Evolutionary conservation across 2,329 filamentous ascomycete genomes (phyloP).

Genomic region (Pseudocercospora musae): DNA sequence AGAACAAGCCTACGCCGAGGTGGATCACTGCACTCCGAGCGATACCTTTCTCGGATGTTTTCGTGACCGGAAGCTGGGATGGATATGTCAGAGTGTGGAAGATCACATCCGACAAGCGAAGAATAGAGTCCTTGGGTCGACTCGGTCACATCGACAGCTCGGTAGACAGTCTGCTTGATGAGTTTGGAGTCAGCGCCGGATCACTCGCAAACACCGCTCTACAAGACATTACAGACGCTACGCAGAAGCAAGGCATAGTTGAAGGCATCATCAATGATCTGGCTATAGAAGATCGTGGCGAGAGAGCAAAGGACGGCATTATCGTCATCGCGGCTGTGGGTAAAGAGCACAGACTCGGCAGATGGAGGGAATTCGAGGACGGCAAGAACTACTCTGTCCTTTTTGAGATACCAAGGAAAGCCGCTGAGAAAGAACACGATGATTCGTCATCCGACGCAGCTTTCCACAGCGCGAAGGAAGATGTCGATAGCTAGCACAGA

Average conservation of each 20-base stretch:
- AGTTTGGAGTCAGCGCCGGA: slow-evolving; percentile 20
- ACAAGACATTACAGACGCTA: slow-evolving; percentile 21
- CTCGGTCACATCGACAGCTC: slow-evolving; percentile 37
- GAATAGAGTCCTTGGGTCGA: slow-evolving; percentile 68
- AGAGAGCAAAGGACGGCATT: slow-evolving; percentile 66
- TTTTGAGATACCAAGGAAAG: slow-evolving; percentile 66
- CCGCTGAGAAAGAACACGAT: slow-evolving; percentile 34
- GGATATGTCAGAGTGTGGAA: slow-evolving; percentile 83
- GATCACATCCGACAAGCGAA: slow-evolving; percentile 76
- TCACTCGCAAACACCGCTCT: slow-evolving; percentile 17
- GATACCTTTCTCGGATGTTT: slow-evolving; percentile 84
- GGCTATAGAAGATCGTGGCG: slow-evolving; percentile 78
- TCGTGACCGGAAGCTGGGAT: slow-evolving; percentile 93
- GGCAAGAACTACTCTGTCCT: slow-evolving; percentile 82
- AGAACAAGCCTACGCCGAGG: slow-evolving; percentile 57
- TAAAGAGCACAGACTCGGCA: slow-evolving; percentile 79
- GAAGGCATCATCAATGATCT: slow-evolving; percentile 86
- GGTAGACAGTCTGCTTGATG: slow-evolving; percentile 16
- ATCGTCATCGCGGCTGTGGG: slow-evolving; percentile 76
- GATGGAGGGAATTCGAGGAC: slow-evolving; percentile 64
- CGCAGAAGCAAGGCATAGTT: slow-evolving; percentile 39
- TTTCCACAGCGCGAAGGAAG: background rate
- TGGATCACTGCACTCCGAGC: slow-evolving; percentile 88
- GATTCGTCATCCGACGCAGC: background rate
- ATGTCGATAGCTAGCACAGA: background rate